phyloP scores from a whole-genome alignment of 768 basidiomycete species.

The Leccinum imitatum region DNA sequence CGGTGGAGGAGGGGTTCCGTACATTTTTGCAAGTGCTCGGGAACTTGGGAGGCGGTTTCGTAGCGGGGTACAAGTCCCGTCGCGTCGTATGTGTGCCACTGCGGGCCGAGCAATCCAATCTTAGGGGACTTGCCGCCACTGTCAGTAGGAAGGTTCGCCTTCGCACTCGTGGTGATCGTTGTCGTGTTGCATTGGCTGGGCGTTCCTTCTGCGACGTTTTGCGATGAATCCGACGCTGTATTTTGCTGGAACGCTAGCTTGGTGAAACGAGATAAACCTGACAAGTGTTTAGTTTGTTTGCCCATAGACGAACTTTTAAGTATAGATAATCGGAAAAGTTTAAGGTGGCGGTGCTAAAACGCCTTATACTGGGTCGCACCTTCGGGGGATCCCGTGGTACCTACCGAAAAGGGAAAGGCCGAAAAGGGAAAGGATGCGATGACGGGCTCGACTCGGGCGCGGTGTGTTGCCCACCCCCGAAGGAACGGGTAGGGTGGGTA shows the following conservation, averaged over 20 bases:
- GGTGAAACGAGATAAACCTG: slow-evolving; percentile 46
- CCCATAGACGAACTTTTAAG: slow-evolving; percentile 29
- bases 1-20: slow-evolving; percentile 1
- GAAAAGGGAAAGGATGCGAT: no score
- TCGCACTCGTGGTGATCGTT: not conserved
- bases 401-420: no score
- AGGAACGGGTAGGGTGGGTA: no score
- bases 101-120: slow-evolving; percentile 27
- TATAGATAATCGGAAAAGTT: no score
- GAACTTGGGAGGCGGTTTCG: slow-evolving; percentile 62
- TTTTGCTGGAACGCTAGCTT: slow-evolving; percentile 37
- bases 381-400: no score
- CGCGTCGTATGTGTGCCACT: slow-evolving; percentile 57
- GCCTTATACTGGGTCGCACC: no score
- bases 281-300: slow-evolving; percentile 41
- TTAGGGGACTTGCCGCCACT: slow-evolving; percentile 22
- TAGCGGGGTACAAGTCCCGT: slow-evolving; percentile 75
- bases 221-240: slow-evolving; percentile 1
- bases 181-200: slow-evolving; percentile 1
- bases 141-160: not conserved
- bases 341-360: no score
- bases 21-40: slow-evolving; percentile 83
- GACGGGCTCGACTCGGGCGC: no score
- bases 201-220: slow-evolving; percentile 4
- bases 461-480: no score